phyloP scores from a whole-genome alignment of 208 protist species.

The Strigomonas culicis region DNA sequence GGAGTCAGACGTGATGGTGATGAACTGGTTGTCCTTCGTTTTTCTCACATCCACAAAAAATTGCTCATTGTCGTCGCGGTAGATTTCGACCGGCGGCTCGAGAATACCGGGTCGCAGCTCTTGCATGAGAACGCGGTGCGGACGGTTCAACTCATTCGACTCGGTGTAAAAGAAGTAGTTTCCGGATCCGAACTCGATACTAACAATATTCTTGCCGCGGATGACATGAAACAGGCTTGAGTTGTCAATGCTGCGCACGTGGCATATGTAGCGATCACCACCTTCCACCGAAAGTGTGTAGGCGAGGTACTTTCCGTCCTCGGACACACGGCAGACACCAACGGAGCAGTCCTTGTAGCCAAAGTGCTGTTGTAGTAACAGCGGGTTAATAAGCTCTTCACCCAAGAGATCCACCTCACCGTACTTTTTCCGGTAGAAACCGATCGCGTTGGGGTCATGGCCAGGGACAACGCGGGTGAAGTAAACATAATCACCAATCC shows the following conservation, averaged over 20 bases:
- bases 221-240: slow-evolving; percentile 88
- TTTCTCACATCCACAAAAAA: slow-evolving; percentile 90
- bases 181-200: slow-evolving; percentile 85
- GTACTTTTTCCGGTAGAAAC: slow-evolving; percentile 87
- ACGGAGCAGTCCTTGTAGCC: slow-evolving; percentile 85
- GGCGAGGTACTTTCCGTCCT: slow-evolving; percentile 84
- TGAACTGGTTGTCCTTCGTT: slow-evolving; percentile 82
- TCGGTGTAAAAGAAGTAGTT: slow-evolving; percentile 90
- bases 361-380: slow-evolving; percentile 82
- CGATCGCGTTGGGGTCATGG: slow-evolving; percentile 66
- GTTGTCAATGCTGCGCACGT: slow-evolving; percentile 88
- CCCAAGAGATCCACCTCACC: slow-evolving; percentile 82
- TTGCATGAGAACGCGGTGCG: slow-evolving; percentile 86
- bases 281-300: slow-evolving; percentile 90
- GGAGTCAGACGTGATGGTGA: slow-evolving; percentile 89
- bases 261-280: slow-evolving; percentile 88
- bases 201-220: slow-evolving; percentile 87
- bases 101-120: slow-evolving; percentile 86
- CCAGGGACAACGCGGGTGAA: slow-evolving; percentile 81
- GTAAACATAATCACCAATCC: slow-evolving; percentile 89
- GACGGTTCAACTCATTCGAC: slow-evolving; percentile 86
- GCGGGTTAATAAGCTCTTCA: slow-evolving; percentile 90
- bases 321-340: slow-evolving; percentile 84
- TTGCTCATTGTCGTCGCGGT: slow-evolving; percentile 84
- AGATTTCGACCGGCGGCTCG: slow-evolving; percentile 74